Base-by-base conservation (phyloP, 257 asterid species). In the Thymus quinquecostatus region DNA sequence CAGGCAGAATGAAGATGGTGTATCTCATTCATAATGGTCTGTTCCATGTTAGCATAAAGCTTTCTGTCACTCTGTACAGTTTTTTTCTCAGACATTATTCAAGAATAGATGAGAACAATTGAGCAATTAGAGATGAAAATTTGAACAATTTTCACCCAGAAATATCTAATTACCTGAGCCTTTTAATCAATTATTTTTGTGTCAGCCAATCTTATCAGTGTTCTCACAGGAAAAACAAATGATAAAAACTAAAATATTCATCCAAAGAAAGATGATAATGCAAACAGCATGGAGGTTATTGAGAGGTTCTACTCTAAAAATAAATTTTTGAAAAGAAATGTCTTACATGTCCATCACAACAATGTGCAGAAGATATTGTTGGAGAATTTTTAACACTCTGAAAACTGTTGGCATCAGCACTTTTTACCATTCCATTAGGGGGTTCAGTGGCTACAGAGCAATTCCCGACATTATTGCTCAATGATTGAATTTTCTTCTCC, bases 321-420 rank as follows among this genome's bases (percentile, higher is more conserved):
- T 36, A 61, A 71, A 43, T 36, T 6, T 10, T 40, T 66, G 65
- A 48, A 71, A 57, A 44, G 28, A 13, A 56, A 66, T 40, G 64
- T 28, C 83, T 78, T 81, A 87, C 96, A 81, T 85, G 84, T 81
- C 78, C 83, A 77, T 84, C 83, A 82, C 84, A 82, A 82, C 70
- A 68, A 69, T 5, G 69, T 59, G 60, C 27, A 75, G 87, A 77
- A 73, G 79, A 70, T 53, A 72, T 75, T 9, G 50, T 70, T 21
- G 30, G 72, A 80, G 72, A 55, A 58, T 60, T 48, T 51, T 77
- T 54, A 45, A 70, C 53, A 54, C 75, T 75, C 74, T 69, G 71
- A 71, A 34, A 48, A 60, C 77, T 56, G 64, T 57, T 73, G 71
- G 43, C 80, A 72, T 70, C 81, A 80, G 77, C 56, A 58, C 70